Evolutionary conservation across 1,139 yeast species (phyloP).

Genomic region (Kluyveromyces sp.): DNA sequence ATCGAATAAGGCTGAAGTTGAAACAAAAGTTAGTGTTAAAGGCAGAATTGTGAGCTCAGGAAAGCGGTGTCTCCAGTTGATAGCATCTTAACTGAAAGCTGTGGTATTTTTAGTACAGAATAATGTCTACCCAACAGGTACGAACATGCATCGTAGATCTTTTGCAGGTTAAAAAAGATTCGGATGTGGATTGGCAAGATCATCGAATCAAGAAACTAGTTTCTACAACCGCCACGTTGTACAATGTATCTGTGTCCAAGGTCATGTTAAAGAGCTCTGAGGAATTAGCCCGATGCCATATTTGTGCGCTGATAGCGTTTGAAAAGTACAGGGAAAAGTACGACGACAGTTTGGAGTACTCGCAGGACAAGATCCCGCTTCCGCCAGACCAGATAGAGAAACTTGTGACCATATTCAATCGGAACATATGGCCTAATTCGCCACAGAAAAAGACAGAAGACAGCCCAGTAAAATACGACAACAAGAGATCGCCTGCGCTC

Average conservation of each 20-base stretch:
- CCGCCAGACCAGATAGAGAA: constrained; percentile 43
- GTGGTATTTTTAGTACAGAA: not conserved
- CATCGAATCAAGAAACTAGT: constrained; percentile 43
- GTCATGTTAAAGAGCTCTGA: constrained; percentile 43
- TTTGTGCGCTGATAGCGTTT: constrained; percentile 57
- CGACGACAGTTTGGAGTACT: constrained; percentile 41
- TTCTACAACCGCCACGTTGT: constrained; percentile 44
- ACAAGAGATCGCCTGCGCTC: constrained; percentile 8
- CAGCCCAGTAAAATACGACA: constrained; percentile 18
- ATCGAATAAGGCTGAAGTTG: no score
- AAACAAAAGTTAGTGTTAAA: not conserved
- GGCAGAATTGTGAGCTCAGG: not conserved
- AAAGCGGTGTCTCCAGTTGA: no score
- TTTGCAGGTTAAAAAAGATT: constrained; percentile 15
- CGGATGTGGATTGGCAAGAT: constrained; percentile 40
- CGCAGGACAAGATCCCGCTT: constrained; percentile 46
- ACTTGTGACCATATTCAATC: constrained; percentile 40
- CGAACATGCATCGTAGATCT: constrained; percentile 19
- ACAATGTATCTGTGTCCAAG: constrained; percentile 46
- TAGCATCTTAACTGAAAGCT: no score
- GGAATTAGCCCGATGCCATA: constrained; percentile 58
- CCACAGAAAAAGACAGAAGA: constrained; percentile 29
- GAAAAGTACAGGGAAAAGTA: constrained; percentile 42
- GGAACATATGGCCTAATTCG: constrained; percentile 25
- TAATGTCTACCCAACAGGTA: constrained; percentile 21